phyloP scores from a whole-genome alignment of 495 filamentous ascomycete species.

The Penicillium nucicola region DNA sequence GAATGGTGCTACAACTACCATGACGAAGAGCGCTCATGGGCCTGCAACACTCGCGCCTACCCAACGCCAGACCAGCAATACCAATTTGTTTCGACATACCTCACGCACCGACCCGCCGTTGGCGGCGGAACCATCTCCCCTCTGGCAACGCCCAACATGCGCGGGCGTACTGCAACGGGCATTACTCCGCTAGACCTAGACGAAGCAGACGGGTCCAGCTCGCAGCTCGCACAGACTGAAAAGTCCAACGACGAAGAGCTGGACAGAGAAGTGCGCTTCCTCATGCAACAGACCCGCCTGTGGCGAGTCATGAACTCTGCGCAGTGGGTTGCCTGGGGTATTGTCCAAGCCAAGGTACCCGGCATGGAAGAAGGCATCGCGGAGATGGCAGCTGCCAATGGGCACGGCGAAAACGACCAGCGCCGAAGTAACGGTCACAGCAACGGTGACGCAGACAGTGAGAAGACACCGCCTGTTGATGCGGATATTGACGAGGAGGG shows the following conservation, averaged over 20 bases:
- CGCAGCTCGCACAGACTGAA: constrained; percentile 47
- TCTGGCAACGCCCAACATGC: constrained; percentile 43
- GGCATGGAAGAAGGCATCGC: constrained; percentile 49
- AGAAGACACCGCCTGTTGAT: constrained; percentile 16
- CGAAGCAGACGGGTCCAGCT: constrained; percentile 22
- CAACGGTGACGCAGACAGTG: constrained; percentile 4
- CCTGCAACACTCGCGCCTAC: constrained; percentile 64
- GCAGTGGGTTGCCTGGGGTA: constrained; percentile 94
- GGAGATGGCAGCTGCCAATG: constrained; percentile 13
- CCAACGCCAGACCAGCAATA: constrained; percentile 78
- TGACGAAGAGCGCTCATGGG: constrained; percentile 58
- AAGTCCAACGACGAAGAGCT: constrained; percentile 52
- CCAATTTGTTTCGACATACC: constrained; percentile 81
- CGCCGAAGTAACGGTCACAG: constrained; percentile 3
- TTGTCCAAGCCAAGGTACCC: constrained; percentile 85
- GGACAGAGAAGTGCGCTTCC: constrained; percentile 60
- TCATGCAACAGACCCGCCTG: constrained; percentile 72
- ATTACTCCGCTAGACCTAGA: constrained; percentile 36
- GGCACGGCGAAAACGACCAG: constrained; percentile 8
- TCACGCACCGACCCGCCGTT: constrained; percentile 69
- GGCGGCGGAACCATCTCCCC: constrained; percentile 53
- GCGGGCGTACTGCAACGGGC: constrained; percentile 29
- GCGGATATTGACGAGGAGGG: constrained; percentile 45
- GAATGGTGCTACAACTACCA: constrained; percentile 99
- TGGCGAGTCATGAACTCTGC: constrained; percentile 88